These are phyloP conservation scores for Trebouxia sp. DNA, from an alignment of 139 green algal genomes.

Conservation along the genomic window DNA sequence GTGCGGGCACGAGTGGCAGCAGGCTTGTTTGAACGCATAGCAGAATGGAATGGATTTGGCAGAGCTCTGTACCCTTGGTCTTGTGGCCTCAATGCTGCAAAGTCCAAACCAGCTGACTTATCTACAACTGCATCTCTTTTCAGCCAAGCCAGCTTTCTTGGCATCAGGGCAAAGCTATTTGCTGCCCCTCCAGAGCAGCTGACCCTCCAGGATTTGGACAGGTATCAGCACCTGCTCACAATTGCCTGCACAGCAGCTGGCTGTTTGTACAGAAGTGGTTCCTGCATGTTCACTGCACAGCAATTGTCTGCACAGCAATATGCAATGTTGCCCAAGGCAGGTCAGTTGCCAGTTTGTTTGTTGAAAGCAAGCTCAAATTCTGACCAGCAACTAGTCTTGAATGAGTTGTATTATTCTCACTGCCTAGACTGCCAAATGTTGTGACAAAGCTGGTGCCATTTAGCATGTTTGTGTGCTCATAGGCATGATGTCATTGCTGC, in stretches of 20 bases:
- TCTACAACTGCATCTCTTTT: constrained; percentile 31
- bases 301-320: not conserved
- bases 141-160: constrained; percentile 30
- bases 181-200: constrained; percentile 38
- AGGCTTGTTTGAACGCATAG: constrained; percentile 47
- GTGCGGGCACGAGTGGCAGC: constrained; percentile 44
- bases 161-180: constrained; percentile 45
- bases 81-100: constrained; percentile 27
- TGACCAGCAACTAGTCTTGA: no score
- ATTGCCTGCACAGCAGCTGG: not conserved
- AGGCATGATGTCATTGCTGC: constrained; percentile 39
- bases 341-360: not conserved
- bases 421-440: not conserved
- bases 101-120: not conserved
- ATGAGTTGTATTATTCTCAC: no score
- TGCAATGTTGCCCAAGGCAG: not conserved
- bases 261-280: not conserved
- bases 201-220: constrained; percentile 45
- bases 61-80: constrained; percentile 38
- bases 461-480: not conserved
- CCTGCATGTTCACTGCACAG: not conserved
- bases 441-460: not conserved
- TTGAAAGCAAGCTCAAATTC: no score
- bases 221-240: not conserved
- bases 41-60: constrained; percentile 53